A percentile compares a stretch with the other conserved stretches of the same genome.
phyloP scores from a whole-genome alignment of 2,329 filamentous ascomycete genomes.

The Fusarium piperis region DNA sequence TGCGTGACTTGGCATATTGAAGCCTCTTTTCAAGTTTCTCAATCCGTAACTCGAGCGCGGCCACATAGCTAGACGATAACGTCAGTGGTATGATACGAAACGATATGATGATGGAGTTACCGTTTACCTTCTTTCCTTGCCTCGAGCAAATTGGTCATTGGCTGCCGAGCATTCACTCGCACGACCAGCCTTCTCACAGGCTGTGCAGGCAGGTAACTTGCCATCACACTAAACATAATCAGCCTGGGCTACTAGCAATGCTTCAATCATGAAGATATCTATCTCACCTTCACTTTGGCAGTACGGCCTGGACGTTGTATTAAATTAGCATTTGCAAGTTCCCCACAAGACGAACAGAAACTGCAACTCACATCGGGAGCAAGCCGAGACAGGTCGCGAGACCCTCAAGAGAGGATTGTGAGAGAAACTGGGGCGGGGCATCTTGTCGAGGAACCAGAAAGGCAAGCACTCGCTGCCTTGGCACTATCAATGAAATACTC shows the following conservation, averaged over 20 bases:
- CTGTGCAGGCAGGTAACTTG: conserved; percentile 92
- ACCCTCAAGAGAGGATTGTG: conserved; percentile 73
- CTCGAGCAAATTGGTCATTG: conserved; percentile 94
- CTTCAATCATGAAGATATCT: neutral
- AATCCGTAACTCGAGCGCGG: conserved; percentile 89
- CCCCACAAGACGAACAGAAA: neutral
- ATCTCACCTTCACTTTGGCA: conserved; percentile 85
- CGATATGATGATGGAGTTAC: neutral
- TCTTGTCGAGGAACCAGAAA: conserved; percentile 36
- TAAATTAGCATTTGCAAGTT: conserved; percentile 1
- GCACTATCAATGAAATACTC: neutral
- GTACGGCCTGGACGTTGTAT: conserved; percentile 64
- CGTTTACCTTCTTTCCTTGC: conserved; percentile 85
- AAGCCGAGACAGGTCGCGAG: conserved; percentile 82
- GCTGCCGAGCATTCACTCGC: conserved; percentile 90
- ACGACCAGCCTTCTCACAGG: conserved; percentile 91
- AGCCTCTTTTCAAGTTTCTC: conserved; percentile 87
- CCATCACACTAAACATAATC: conserved; percentile 78
- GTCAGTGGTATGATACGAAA: conserved; percentile 9
- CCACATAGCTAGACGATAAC: conserved; percentile 76
- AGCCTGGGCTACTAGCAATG: conserved; percentile 1
- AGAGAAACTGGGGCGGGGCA: conserved; percentile 60
- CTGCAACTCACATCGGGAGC: conserved; percentile 71
- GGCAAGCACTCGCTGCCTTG: neutral
- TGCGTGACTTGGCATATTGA: conserved; percentile 74